Percentiles rank a stretch among this genome's conserved stretches.
Evolutionary conservation across 2,329 filamentous ascomycete genomes (phyloP).

Genomic region (Tolypocladium album): DNA sequence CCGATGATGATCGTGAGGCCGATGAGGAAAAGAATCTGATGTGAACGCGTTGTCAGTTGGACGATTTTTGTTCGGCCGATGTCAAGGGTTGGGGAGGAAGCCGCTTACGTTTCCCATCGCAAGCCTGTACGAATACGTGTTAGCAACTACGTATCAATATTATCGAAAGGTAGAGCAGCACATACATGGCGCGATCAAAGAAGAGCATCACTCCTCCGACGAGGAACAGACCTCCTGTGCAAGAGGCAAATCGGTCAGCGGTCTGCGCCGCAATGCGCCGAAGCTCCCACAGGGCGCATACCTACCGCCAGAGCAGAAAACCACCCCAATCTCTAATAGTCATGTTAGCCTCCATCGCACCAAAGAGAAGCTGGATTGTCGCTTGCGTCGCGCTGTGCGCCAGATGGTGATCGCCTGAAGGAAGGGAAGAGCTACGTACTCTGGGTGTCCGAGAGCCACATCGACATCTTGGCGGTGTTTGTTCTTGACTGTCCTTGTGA

Average conservation of each 20-base stretch:
- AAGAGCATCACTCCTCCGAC: slow-evolving; percentile 91
- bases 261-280: slow-evolving; percentile 9
- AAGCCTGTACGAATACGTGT: slow-evolving; percentile 43
- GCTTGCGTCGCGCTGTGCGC: not conserved
- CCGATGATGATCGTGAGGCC: slow-evolving; percentile 95
- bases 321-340: slow-evolving; percentile 79
- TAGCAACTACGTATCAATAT: not conserved
- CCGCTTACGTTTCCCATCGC: slow-evolving; percentile 85
- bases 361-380: not conserved
- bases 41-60: slow-evolving; percentile 3
- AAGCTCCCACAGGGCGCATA: slow-evolving; percentile 21
- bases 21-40: slow-evolving; percentile 90
- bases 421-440: slow-evolving; percentile 49
- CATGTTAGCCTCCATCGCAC: slow-evolving; percentile 17
- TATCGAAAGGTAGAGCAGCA: slow-evolving; percentile 8
- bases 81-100: slow-evolving; percentile 5
- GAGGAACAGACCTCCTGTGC: slow-evolving; percentile 81
- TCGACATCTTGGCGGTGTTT: slow-evolving; percentile 41
- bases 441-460: slow-evolving; percentile 94
- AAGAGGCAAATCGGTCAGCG: not conserved
- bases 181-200: slow-evolving; percentile 92
- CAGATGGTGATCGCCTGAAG: not conserved
- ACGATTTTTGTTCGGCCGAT: slow-evolving; percentile 5
- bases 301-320: slow-evolving; percentile 95
- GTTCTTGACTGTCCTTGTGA: not conserved